Conservation (phyloP, 1,284 basidiomycete genomes). For the Trametes sp. region DNA sequence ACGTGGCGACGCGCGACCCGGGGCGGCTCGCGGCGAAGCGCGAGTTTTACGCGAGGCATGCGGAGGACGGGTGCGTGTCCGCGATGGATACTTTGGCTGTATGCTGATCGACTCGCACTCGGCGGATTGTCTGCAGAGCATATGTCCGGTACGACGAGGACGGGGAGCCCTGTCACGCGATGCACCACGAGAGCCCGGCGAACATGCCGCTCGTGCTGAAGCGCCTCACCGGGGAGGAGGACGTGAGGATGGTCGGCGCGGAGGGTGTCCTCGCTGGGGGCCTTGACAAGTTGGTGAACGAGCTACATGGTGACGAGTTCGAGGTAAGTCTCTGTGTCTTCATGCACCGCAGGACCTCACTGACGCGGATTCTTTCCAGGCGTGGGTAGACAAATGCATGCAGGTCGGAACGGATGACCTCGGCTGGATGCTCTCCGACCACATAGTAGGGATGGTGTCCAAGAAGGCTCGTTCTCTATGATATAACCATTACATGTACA, state of each 20-base stretch:
- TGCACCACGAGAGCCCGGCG: slow-evolving; percentile 30
- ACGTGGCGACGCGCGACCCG: slow-evolving; percentile 26
- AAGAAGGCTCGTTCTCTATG: slow-evolving; percentile 6
- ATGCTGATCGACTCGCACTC: too few species aligned
- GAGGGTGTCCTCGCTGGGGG: slow-evolving; percentile 27
- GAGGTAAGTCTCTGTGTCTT: too few species aligned
- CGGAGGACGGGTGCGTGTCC: slow-evolving; percentile 22
- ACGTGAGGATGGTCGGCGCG: slow-evolving; percentile 29
- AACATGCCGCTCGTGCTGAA: slow-evolving; percentile 26
- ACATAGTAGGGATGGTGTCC: slow-evolving; percentile 27
- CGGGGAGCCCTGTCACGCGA: slow-evolving; percentile 23
- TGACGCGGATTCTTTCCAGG: slow-evolving; percentile 3
- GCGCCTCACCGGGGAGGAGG: slow-evolving; percentile 15
- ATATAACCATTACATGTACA: neutral
- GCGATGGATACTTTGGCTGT: neutral
- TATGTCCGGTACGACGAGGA: slow-evolving; percentile 22
- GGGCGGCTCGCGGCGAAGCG: slow-evolving; percentile 12
- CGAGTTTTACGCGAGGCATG: slow-evolving; percentile 26
- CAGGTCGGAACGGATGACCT: slow-evolving; percentile 26
- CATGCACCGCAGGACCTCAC: too few species aligned
- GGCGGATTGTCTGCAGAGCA: slow-evolving; percentile 11
- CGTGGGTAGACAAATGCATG: slow-evolving; percentile 31
- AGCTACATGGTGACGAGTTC: slow-evolving; percentile 30
- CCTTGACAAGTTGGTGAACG: slow-evolving; percentile 29
- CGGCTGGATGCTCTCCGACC: slow-evolving; percentile 31